A percentile compares a stretch with the other conserved stretches of the same genome.
Conservation (phyloP, 345 rosid genomes). For the Sonneratia alba region DNA sequence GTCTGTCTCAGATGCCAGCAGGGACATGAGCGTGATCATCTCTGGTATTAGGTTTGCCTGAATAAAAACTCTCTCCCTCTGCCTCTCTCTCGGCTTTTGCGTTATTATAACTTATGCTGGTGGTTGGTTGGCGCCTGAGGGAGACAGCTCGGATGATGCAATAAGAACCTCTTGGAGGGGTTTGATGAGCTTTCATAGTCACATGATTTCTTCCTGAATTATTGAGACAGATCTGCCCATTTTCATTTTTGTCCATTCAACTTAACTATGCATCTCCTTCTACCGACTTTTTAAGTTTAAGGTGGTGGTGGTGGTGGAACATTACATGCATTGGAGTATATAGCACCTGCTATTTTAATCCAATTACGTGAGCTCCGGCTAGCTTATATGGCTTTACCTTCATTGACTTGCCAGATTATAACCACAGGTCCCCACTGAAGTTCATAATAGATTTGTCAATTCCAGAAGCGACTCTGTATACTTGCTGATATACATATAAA, state of each 20-base stretch:
- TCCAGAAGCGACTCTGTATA: too few species aligned
- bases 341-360: too few species aligned
- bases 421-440: too few species aligned
- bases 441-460: too few species aligned
- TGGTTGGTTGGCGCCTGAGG: neutral
- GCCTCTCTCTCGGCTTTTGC: neutral
- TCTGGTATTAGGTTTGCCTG: conserved; percentile 1
- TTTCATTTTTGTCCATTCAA: neutral
- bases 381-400: too few species aligned
- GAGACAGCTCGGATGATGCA: neutral
- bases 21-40: neutral
- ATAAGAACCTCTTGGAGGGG: neutral
- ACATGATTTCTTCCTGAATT: neutral
- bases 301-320: neutral
- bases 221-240: neutral
- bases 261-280: neutral
- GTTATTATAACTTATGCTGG: neutral
- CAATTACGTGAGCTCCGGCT: too few species aligned
- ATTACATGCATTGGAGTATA: too few species aligned
- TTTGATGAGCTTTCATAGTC: neutral
- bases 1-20: neutral
- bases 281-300: too few species aligned
- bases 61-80: neutral
- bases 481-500: too few species aligned
- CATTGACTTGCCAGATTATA: too few species aligned